Conservation (phyloP, 139 green algal species). For the Parachlorella kessleri region DNA sequence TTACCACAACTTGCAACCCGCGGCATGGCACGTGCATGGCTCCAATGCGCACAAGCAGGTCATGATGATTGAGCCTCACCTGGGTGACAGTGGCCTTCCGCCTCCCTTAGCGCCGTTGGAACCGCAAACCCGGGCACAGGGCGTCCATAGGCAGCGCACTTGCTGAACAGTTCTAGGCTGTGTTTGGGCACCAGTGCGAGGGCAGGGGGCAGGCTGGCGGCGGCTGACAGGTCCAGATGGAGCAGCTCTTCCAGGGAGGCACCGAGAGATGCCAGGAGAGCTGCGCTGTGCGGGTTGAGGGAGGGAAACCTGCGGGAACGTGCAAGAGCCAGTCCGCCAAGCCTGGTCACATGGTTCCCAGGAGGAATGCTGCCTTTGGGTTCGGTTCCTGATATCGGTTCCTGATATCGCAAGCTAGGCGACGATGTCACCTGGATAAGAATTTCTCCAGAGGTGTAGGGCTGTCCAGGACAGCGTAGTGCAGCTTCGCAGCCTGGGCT, state of each 20-base stretch:
- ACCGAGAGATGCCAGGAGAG: constrained; percentile 13
- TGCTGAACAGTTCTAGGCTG: constrained; percentile 40
- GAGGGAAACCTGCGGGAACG: constrained; percentile 22
- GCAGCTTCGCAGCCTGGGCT: background rate
- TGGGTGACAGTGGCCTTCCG: too few species aligned
- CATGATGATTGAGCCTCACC: too few species aligned
- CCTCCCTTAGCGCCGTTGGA: too few species aligned
- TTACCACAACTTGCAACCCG: too few species aligned
- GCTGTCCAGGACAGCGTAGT: constrained; percentile 14
- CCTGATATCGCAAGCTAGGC: too few species aligned
- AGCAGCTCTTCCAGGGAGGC: constrained; percentile 42
- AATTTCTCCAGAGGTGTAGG: constrained; percentile 18
- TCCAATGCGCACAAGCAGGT: too few species aligned
- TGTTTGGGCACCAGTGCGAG: constrained; percentile 25
- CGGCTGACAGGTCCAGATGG: background rate
- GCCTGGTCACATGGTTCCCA: too few species aligned
- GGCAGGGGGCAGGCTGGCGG: constrained; percentile 8
- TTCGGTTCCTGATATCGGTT: too few species aligned
- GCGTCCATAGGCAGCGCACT: constrained; percentile 15
- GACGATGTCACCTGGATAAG: constrained; percentile 27
- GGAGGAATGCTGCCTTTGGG: too few species aligned
- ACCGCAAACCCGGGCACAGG: too few species aligned
- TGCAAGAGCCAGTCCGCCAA: too few species aligned
- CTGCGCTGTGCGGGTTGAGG: constrained; percentile 45
- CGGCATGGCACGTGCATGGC: too few species aligned